Evolutionary conservation across 257 asterid genomes (phyloP), one percentile per base, ranked within the genome.

Genomic region (Primulina huaijiensis): DNA sequence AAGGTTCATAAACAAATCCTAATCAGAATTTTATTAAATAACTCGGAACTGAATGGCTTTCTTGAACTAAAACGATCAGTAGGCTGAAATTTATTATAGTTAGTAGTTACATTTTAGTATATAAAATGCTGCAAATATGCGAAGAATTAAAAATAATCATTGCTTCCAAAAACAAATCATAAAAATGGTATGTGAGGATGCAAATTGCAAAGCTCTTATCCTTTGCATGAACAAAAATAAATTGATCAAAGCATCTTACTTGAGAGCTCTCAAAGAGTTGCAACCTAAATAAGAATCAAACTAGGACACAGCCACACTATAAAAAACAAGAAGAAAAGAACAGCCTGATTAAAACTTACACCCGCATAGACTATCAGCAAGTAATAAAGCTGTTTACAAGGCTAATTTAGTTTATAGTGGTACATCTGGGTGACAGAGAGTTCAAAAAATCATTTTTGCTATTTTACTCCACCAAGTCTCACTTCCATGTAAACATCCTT

Each of bases 251-350:
- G 6, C 37, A 33, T 33, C 7, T 33, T 27, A 27, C 30, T 27
- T 27, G 30, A 27, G 30, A 27, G 30, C 55, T 35, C 52, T 53
- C 68, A 66, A 68, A 46, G 73, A 80, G 46, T 57, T 21, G 27
- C 19, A 73, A 65, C 67, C 30, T 3, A 60, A 19, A 30, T 33
- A 6, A 33, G 31, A 35, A 23, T 17, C 38, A 69, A 23, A 38
- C 64, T 69, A 59, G 29, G n/a, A 25, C 58, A 59, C 25, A 58
- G 66, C 23, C 23, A 35, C 23, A 3, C 4, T 27, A 69, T 20
- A 29, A 30, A 40, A 23, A 23, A 1, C 25, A 23, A 23, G 25
- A 23, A 69, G 27, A 27, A 57, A 38, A 5, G n/a, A 37, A 17
- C 60, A 59, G n/a, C 65, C 12, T 29, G 9, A 5, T 21, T 16